Base-by-base conservation (phyloP, 495 filamentous ascomycete species). In the Hypoxylon intermedium region DNA sequence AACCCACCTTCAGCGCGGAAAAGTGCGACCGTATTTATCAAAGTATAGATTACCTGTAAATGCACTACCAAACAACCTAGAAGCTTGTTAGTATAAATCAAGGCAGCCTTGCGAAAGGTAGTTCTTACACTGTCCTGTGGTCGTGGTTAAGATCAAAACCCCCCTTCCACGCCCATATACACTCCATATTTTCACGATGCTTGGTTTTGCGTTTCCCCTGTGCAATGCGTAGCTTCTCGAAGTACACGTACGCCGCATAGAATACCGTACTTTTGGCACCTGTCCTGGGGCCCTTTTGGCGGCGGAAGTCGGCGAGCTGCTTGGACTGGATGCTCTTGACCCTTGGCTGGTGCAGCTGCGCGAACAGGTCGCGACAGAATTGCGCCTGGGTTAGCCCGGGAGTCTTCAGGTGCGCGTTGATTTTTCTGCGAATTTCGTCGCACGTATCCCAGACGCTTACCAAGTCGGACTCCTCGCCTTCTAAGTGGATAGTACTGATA, bases 201-300 rank as follows among this genome's bases (percentile, higher is more conserved):
- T 78, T 75, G 5, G 65, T 77, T 76, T 85, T 87, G 13, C 77
- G 72, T 74, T 83, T 85, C 11, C 75, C 75, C 62, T 83, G 74
- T 37, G 75, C 73, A 28, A 86, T 69, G 28, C 83, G 70, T 52
- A 84, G 43, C 75, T 87, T 89, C 72, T 87, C 85, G 49, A 87
- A 86, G 41, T 73, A 83, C 16, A 79, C 75, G 65, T 86, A 86
- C 2, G 74, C 74, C 11, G 75, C 77, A 49, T 85, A 84, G 60
- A 76, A 85, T 4, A 79, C 72, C 0, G 51, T 51, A 37, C 60
- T 76, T 19, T 68, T 79, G 9, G 75, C 77, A 1, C 84, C 81
- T 3, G 58, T 63, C 41, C 61, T 58, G 0, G 78, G 52, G 1
- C 83, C 80, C 46, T 79, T 80, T 65, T 79, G 77, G 6, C 53